Evolutionary conservation across 2,329 filamentous ascomycete species (phyloP).

Genomic region (Hyphodiscus sp.): DNA sequence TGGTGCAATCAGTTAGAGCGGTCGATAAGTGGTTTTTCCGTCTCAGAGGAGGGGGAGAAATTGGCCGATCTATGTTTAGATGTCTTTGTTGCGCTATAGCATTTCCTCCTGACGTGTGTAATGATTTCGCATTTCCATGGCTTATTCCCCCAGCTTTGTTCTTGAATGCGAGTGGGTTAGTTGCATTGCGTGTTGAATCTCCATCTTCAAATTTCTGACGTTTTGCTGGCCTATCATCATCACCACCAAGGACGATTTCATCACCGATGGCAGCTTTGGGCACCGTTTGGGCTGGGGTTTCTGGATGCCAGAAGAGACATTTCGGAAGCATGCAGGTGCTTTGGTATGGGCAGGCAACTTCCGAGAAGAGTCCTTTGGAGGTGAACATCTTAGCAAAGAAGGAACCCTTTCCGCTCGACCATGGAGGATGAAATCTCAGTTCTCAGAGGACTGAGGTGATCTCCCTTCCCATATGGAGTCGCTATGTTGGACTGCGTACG

Average conservation of each 20-base stretch:
- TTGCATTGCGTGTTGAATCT: background rate
- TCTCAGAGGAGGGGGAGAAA: constrained; percentile 26
- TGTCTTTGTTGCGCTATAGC: constrained; percentile 6
- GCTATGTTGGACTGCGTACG: too few species aligned
- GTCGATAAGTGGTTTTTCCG: constrained; percentile 14
- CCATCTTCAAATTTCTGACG: constrained; percentile 23
- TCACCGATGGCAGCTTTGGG: background rate
- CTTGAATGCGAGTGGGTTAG: background rate
- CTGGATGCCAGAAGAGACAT: constrained; percentile 29
- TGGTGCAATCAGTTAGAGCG: background rate
- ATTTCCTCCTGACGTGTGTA: background rate
- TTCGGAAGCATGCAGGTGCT: constrained; percentile 27
- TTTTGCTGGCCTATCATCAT: constrained; percentile 27
- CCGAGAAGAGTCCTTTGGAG: constrained; percentile 27
- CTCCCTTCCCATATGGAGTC: background rate
- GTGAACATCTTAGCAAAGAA: constrained; percentile 27
- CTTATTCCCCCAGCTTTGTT: background rate
- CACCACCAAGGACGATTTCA: background rate
- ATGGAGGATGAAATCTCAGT: background rate
- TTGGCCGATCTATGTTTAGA: constrained; percentile 8
- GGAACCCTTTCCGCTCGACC: background rate
- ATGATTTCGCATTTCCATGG: background rate
- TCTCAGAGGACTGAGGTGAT: background rate
- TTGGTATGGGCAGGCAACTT: constrained; percentile 25
- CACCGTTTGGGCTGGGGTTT: background rate